Evolutionary conservation across 352 stramenopile species (phyloP).

Genomic region (Phytopythium vexans): DNA sequence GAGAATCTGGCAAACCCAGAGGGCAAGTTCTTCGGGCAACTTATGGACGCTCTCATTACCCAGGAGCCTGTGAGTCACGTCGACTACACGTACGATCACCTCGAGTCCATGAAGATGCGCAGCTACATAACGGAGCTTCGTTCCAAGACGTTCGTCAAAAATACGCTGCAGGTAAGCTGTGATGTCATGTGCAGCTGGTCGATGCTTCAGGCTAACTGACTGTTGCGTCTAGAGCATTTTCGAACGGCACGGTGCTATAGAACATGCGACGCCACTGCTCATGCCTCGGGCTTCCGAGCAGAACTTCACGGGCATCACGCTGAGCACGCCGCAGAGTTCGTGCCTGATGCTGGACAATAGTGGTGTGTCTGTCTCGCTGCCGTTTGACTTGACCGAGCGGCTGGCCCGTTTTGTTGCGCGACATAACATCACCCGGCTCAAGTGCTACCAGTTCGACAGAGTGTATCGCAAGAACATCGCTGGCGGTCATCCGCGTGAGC

Average conservation of each 20-base stretch:
- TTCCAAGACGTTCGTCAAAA: conserved; percentile 66
- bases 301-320: conserved; percentile 62
- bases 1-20: conserved; percentile 87
- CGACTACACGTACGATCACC: conserved; percentile 85
- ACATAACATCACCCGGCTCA: conserved; percentile 77
- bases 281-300: conserved; percentile 68
- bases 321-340: conserved; percentile 51
- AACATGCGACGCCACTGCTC: conserved; percentile 74
- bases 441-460: conserved; percentile 84
- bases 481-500: conserved; percentile 75
- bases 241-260: conserved; percentile 73
- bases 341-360: conserved; percentile 67
- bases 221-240: conserved; percentile 62
- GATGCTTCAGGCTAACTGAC: conserved; percentile 4
- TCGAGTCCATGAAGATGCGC: conserved; percentile 79
- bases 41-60: conserved; percentile 75
- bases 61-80: conserved; percentile 77
- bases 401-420: conserved; percentile 77
- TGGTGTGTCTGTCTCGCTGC: conserved; percentile 79
- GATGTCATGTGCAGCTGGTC: conserved; percentile 1
- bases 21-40: conserved; percentile 86
- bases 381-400: conserved; percentile 83
- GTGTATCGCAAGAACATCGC: conserved; percentile 77
- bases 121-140: conserved; percentile 63
- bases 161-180: conserved; percentile 44